Base-by-base conservation (phyloP, 768 basidiomycete species). In the Xerocomellus chrysenteron region DNA sequence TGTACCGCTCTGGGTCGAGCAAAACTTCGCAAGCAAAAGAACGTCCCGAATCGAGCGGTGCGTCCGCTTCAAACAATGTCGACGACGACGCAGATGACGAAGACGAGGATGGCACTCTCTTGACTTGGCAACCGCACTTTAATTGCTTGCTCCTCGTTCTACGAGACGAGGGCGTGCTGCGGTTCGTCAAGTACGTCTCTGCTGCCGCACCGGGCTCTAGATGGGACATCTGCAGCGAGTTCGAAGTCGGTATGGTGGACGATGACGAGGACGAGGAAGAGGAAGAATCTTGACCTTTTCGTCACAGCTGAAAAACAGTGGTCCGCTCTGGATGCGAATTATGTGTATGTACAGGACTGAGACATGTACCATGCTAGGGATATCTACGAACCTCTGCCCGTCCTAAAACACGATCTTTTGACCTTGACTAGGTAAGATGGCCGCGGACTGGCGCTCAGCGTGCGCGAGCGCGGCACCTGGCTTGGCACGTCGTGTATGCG, bases 171-270 rank as follows among this genome's bases (percentile, higher is more conserved):
- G 83, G 90, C 19, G 94, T 98, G 46, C 87, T 98, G 85, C 84
- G 84, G 41, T 98, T 98, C 69, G 92, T 95, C 60, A 98, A 98
- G 71, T 98, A 98, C 65, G 84, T 98, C 19, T 90, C 90, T 28
- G 92, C 91, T 16, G 85, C 87, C 1, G 96, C 96, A 0, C 84
- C 86, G 50, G 92, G 94, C 10, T 94, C 92, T 30, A 78, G 96
- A 52, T 98, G 94, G 94, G 96, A 98, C 69, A 75, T 98, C 12
- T 92, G 87, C 59, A 88, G 86, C 4, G 96, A 98, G 74, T 98
- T 89, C 70, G 92, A 94, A 66, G 87, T 97, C 11, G 94, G 92
- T 3, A 84, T 88, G 77, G 69, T 92, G 24, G 82, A 88, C 1
- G 81, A 82, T 10, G 83, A 78, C 1, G 81, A 80, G 2, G 69